Evolutionary conservation across 140 eudicot genomes (phyloP), one percentile per base, ranked within the genome.

Genomic region (Senecio squalidus): DNA sequence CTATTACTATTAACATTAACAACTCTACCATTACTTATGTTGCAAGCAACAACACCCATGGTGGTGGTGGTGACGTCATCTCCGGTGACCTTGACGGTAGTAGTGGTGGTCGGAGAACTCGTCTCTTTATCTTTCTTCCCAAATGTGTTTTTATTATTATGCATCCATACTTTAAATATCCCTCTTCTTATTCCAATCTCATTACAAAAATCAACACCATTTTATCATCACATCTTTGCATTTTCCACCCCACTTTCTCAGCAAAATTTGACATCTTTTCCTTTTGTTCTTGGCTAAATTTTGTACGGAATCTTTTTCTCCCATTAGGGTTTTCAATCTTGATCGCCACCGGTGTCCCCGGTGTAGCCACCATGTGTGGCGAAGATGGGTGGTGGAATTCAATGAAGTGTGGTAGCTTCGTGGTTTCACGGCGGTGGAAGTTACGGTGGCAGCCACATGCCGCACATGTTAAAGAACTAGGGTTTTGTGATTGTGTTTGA

Each of bases 371-470:
- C 62, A 67, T 65, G 22, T 68, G 71, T 2, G 78, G 72, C 16
- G 79, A 57, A 29, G 27, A 58, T 3, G 70, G 24, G 68, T 31
- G 58, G 76, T 63, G 75, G 74, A 74, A 79, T n/a, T 64, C 73
- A 41, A 77, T 47, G 57, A 84, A 67, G 40, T 82, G 78, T 10
- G 83, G 60, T 73, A 11, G 38, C n/a, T 74, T 55, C 30, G 67
- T 9, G 60, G 68, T 67, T 7, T 90, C 91, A 2, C 87, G 85
- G 64, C 96, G 91, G 91, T 91, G 98, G 86, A 91, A 91, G 45
- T 81, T 91, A 26, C 95, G 97, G 85, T 90, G 97, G 84, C 97
- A 90, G 64, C 90, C 91, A 50, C 97, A 90, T 0, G 88, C 98
- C 30, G 86, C 96, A 65, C 98, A 86, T 63, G 69, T 81, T 17